phyloP scores from a whole-genome alignment of 2,329 filamentous ascomycete species.

The Aspergillus fijiensis region DNA sequence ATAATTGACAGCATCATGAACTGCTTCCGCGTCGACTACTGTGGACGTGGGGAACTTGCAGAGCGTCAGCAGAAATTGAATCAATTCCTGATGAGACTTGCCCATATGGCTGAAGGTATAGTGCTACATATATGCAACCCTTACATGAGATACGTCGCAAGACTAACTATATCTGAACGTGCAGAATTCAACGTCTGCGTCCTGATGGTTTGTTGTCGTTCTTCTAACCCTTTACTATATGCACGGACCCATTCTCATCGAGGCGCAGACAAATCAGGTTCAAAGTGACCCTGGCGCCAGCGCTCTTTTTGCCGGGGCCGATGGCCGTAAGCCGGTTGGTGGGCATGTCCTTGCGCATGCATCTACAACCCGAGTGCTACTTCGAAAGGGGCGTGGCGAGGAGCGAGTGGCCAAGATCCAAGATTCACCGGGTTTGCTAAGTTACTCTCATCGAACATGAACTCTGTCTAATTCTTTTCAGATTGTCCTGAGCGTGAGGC shows the following conservation, averaged over 20 bases:
- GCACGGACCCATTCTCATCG: background rate
- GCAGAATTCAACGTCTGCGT: conserved; percentile 67
- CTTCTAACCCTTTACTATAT: background rate
- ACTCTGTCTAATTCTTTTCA: conserved; percentile 27
- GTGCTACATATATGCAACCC: background rate
- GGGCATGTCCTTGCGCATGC: conserved; percentile 70
- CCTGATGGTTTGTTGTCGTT: conserved; percentile 52
- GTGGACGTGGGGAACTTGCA: conserved; percentile 65
- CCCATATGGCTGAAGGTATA: conserved; percentile 63
- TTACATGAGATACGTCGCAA: background rate
- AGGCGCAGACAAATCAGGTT: conserved; percentile 64
- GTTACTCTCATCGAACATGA: conserved; percentile 12
- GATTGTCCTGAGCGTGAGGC: conserved; percentile 69
- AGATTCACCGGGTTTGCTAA: conserved; percentile 60
- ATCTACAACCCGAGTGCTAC: conserved; percentile 64
- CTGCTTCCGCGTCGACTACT: conserved; percentile 66
- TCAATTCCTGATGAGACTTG: conserved; percentile 62
- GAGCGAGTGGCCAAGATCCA: conserved; percentile 69
- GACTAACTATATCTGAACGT: conserved; percentile 9
- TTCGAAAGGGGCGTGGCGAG: conserved; percentile 68
- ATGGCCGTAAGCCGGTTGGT: conserved; percentile 66
- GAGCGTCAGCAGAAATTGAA: conserved; percentile 69
- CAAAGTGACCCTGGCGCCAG: conserved; percentile 69
- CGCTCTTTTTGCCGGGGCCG: conserved; percentile 65
- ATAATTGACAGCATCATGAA: conserved; percentile 71